Evolutionary conservation across 2,329 filamentous ascomycete genomes (phyloP).

Genomic region (Sclerotinia sclerotiorum): DNA sequence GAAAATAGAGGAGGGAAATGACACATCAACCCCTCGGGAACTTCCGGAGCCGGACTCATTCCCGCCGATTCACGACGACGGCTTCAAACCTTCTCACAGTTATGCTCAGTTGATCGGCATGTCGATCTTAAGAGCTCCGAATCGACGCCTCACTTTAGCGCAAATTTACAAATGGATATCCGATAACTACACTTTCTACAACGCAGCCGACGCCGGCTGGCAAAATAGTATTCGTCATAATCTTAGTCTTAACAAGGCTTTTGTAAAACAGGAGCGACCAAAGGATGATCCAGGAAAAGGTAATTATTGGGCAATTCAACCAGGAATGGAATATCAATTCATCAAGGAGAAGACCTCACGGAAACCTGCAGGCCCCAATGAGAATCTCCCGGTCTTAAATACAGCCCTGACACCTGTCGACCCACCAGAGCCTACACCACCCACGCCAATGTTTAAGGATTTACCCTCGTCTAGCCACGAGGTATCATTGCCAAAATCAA

Average conservation of each 20-base stretch:
- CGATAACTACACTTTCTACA: slow-evolving; percentile 90
- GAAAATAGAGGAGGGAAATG: slow-evolving; percentile 53
- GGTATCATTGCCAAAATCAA: slow-evolving; percentile 30
- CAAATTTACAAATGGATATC: slow-evolving; percentile 99
- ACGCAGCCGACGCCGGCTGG: slow-evolving; percentile 82
- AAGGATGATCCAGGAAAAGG: slow-evolving; percentile 98
- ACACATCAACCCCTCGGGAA: slow-evolving; percentile 38
- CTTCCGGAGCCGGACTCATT: slow-evolving; percentile 57
- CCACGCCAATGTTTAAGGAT: slow-evolving; percentile 32
- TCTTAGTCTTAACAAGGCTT: slow-evolving; percentile 93
- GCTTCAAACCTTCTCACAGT: slow-evolving; percentile 84
- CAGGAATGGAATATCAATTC: slow-evolving; percentile 86
- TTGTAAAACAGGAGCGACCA: slow-evolving; percentile 90
- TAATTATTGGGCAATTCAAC: slow-evolving; percentile 92
- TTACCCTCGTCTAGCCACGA: slow-evolving; percentile 34
- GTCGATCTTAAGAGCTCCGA: slow-evolving; percentile 86
- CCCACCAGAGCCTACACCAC: slow-evolving; percentile 32
- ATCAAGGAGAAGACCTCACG: slow-evolving; percentile 79
- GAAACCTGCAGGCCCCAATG: slow-evolving; percentile 55
- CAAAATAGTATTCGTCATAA: slow-evolving; percentile 99
- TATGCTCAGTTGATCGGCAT: slow-evolving; percentile 96
- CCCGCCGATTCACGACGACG: slow-evolving; percentile 78
- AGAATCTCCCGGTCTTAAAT: slow-evolving; percentile 46
- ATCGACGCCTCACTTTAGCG: slow-evolving; percentile 79
- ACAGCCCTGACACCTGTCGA: slow-evolving; percentile 31